These are phyloP conservation scores for Rubia tinctorum DNA, from an alignment of 305 asterid species.

Conservation along the genomic window DNA sequence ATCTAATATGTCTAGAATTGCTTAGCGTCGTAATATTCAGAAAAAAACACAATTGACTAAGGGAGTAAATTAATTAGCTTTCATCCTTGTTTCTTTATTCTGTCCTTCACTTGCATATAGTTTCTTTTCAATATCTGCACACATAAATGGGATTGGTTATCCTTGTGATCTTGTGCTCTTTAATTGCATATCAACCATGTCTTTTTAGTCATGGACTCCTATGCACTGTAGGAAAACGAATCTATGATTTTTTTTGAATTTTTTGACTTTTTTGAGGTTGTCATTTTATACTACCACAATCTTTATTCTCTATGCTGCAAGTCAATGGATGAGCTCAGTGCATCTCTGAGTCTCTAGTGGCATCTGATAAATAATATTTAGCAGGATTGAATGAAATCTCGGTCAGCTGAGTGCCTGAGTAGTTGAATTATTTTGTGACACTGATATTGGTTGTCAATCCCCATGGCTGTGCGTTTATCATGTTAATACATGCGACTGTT, in stretches of 20 bases:
- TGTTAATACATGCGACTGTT: neutral
- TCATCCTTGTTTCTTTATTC: neutral
- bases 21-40: neutral
- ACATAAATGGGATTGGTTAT: neutral
- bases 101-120: neutral
- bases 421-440: neutral
- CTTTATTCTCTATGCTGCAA: neutral
- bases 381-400: conserved; percentile 1
- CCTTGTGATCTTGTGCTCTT: neutral
- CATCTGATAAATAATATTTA: neutral
- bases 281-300: neutral
- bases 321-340: neutral
- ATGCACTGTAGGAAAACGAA: neutral
- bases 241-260: neutral
- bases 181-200: neutral
- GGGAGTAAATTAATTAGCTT: neutral
- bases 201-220: neutral
- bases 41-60: neutral
- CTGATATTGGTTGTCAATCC: neutral
- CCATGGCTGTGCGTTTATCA: neutral
- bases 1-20: neutral
- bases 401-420: neutral
- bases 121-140: neutral
- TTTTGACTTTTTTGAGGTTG: neutral
- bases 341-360: neutral